Evolutionary conservation across 805 yeast species (phyloP).

Genomic region (Schizosaccharomyces japonicus): DNA sequence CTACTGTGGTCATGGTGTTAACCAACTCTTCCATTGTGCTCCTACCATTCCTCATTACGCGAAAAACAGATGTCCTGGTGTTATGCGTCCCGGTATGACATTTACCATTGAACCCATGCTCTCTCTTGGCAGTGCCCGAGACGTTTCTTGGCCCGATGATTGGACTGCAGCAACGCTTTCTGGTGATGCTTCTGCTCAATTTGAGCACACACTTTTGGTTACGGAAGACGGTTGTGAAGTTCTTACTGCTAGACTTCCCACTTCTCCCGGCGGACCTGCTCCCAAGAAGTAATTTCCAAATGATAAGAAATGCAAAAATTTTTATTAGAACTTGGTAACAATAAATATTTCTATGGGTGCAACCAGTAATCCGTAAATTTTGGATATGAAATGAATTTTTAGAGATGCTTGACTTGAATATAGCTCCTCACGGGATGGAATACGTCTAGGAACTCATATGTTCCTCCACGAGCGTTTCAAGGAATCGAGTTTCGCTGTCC

Average conservation of each 20-base stretch:
- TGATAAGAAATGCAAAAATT: not conserved
- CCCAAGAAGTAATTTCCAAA: not conserved
- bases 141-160: constrained; percentile 83
- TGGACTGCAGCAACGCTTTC: constrained; percentile 90
- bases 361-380: not conserved
- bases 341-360: not conserved
- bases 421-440: not conserved
- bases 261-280: constrained; percentile 74
- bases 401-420: too few relatives aligned
- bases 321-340: not conserved
- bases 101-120: constrained; percentile 97
- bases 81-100: constrained; percentile 85
- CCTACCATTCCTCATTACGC: constrained; percentile 91
- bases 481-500: constrained; percentile 70
- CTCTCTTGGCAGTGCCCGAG: constrained; percentile 59
- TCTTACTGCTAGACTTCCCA: constrained; percentile 53
- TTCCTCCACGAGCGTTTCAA: constrained; percentile 80
- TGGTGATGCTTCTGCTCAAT: constrained; percentile 78
- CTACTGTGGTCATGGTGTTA: constrained; percentile 86
- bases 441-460: not conserved
- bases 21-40: constrained; percentile 64
- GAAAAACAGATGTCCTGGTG: constrained; percentile 75
- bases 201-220: constrained; percentile 70
- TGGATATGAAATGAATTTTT: too few relatives aligned
- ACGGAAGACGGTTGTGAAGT: constrained; percentile 88